These are phyloP conservation scores for Fulvia fulva DNA, from an alignment of 2,329 filamentous ascomycete species.

Conservation along the genomic window DNA sequence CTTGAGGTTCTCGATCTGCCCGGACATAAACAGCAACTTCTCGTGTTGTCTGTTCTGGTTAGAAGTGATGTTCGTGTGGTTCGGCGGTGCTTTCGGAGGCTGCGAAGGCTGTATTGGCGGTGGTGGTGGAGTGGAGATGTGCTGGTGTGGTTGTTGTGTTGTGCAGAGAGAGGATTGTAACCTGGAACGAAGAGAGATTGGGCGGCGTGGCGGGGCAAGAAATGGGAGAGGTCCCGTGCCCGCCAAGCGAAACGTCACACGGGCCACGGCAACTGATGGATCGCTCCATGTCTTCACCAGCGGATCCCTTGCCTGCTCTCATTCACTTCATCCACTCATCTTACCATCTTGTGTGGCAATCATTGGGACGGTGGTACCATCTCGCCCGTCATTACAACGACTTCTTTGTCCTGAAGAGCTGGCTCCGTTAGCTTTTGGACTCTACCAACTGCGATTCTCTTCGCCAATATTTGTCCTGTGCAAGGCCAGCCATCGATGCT, in stretches of 20 bases:
- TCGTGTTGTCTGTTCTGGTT: constrained; percentile 5
- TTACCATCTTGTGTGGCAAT: not conserved
- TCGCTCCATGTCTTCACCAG: too few relatives aligned
- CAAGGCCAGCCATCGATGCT: too few relatives aligned
- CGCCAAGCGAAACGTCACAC: not conserved
- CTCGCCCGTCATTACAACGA: not conserved
- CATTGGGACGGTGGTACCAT: not conserved
- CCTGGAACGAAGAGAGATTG: constrained; percentile 2
- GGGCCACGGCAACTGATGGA: too few relatives aligned
- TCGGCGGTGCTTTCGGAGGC: not conserved
- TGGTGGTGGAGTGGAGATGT: constrained; percentile 4
- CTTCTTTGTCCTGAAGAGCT: not conserved
- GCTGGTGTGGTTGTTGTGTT: not conserved
- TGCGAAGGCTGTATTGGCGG: constrained; percentile 5
- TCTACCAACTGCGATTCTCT: too few relatives aligned
- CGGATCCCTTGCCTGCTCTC: not conserved
- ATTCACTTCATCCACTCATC: not conserved
- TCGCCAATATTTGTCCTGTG: too few relatives aligned
- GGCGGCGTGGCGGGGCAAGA: too few relatives aligned
- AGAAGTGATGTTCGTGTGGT: constrained; percentile 2
- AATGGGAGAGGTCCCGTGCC: not conserved
- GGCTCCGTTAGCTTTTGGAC: too few relatives aligned
- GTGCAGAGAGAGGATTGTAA: not conserved
- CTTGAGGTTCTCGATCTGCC: constrained; percentile 26
- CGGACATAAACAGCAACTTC: constrained; percentile 22